Conservation (phyloP, 2,329 filamentous ascomycete genomes). For the Epichloe scottii region DNA sequence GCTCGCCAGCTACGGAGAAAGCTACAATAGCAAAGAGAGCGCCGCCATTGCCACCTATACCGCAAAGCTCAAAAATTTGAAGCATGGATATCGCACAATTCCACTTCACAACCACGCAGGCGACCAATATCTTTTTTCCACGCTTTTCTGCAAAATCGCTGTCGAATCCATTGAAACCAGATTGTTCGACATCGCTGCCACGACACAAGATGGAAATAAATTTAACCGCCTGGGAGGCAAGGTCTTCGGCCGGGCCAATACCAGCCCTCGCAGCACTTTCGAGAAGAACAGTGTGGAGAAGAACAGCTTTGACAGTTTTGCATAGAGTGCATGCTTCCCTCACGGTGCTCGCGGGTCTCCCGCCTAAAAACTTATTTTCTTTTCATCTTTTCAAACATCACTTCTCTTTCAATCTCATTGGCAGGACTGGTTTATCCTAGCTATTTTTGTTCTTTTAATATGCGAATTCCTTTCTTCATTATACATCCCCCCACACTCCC, state of each 20-base stretch:
- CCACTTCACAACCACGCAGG: constrained; percentile 80
- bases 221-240: constrained; percentile 44
- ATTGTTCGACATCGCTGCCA: constrained; percentile 38
- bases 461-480: neutral
- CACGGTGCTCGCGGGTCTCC: neutral
- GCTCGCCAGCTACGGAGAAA: constrained; percentile 67
- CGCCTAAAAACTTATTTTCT: neutral
- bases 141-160: constrained; percentile 79
- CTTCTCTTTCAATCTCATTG: neutral
- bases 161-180: constrained; percentile 46
- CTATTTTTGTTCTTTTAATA: neutral
- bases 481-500: neutral
- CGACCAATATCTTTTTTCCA: constrained; percentile 89
- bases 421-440: constrained; percentile 3
- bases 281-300: constrained; percentile 38
- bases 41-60: constrained; percentile 75
- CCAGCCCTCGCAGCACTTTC: constrained; percentile 39
- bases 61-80: constrained; percentile 78
- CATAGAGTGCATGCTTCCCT: constrained; percentile 4
- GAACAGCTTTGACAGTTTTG: constrained; percentile 28
- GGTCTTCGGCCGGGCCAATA: constrained; percentile 43
- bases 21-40: constrained; percentile 43
- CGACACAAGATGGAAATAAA: constrained; percentile 32
- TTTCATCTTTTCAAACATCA: neutral
- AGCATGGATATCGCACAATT: constrained; percentile 84